A percentile compares a stretch with the other conserved stretches of the same genome.
phyloP scores from a whole-genome alignment of 2,329 filamentous ascomycete genomes.

The Triangularia setosa region DNA sequence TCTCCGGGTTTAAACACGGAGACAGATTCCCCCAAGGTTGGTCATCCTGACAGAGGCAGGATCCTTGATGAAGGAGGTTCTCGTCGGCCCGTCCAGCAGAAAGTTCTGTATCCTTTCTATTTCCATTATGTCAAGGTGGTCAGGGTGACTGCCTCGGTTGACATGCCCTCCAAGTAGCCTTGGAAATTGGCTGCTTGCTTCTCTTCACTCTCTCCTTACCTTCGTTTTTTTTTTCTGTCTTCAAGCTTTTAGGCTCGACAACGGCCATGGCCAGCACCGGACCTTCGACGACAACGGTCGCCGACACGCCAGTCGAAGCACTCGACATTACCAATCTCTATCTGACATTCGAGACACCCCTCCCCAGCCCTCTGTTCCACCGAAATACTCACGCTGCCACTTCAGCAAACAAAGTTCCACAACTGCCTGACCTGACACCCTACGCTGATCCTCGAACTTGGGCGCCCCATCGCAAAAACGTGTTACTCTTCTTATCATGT shows the following conservation, averaged over 20 bases:
- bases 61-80: background rate
- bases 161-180: background rate
- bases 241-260: background rate
- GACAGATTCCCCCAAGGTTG: background rate
- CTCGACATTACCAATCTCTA: conserved; percentile 37
- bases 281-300: background rate
- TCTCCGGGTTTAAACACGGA: conserved; percentile 6
- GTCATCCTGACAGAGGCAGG: background rate
- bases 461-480: conserved; percentile 63
- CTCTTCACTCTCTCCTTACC: background rate
- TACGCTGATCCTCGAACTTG: conserved; percentile 72
- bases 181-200: background rate
- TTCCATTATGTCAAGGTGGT: background rate
- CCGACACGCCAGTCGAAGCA: background rate
- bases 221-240: background rate
- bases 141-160: background rate
- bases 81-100: background rate
- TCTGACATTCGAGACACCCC: conserved; percentile 29
- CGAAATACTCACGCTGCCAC: background rate
- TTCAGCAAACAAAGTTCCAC: background rate
- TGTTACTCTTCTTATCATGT: conserved; percentile 71
- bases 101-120: background rate
- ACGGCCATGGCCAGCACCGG: background rate
- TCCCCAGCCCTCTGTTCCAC: conserved; percentile 16
- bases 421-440: conserved; percentile 49